Conservation (phyloP, 345 rosid genomes). For the Salix exigua region DNA sequence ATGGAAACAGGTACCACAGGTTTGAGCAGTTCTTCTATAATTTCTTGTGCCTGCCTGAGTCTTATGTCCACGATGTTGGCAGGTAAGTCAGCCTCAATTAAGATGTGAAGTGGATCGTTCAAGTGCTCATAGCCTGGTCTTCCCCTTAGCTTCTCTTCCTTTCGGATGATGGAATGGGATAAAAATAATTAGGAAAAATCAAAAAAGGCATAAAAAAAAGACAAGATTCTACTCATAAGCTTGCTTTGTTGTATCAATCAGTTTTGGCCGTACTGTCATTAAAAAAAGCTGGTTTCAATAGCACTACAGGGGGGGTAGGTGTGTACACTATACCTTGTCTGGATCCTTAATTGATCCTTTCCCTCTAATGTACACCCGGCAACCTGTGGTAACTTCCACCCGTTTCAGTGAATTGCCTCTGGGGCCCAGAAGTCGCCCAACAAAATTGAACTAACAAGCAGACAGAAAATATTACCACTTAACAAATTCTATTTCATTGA, state of each 20-base stretch:
- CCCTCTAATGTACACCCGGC: constrained; percentile 97
- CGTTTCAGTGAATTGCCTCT: constrained; percentile 98
- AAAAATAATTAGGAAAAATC: constrained; percentile 12
- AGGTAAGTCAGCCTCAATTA: constrained; percentile 48
- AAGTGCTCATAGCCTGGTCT: constrained; percentile 52
- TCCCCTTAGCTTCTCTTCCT: constrained; percentile 48
- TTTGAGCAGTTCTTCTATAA: constrained; percentile 83
- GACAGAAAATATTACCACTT: background rate
- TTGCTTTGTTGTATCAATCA: constrained; percentile 5
- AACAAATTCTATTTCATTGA: background rate
- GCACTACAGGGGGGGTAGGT: background rate
- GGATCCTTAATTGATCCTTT: constrained; percentile 98
- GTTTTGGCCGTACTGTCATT: background rate
- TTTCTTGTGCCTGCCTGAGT: constrained; percentile 49
- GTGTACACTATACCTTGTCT: constrained; percentile 57
- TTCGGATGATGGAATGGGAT: background rate
- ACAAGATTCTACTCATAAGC: background rate
- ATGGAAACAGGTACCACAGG: constrained; percentile 64
- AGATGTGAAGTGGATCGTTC: constrained; percentile 48
- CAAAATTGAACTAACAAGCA: constrained; percentile 80
- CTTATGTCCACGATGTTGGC: constrained; percentile 44
- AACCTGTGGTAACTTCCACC: constrained; percentile 96
- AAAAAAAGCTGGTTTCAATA: background rate
- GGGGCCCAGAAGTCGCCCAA: constrained; percentile 94
- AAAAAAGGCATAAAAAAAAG: background rate